These are phyloP conservation scores for Leishmania tropica DNA, from an alignment of 208 protist genomes.

Conservation along the genomic window DNA sequence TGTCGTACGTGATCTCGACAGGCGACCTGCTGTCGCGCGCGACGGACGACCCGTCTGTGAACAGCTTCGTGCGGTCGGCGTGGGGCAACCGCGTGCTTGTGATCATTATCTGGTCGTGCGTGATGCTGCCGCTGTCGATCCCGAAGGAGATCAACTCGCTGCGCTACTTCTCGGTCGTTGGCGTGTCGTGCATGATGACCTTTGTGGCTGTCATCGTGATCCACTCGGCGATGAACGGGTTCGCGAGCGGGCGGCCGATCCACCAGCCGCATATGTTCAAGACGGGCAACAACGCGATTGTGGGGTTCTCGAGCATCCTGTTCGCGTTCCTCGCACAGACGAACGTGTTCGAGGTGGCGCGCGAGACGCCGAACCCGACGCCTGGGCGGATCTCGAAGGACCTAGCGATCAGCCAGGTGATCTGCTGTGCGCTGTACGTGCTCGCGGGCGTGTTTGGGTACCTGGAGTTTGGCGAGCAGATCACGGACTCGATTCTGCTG, in stretches of 20 bases:
- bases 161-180: slow-evolving; percentile 77
- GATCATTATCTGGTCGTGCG: slow-evolving; percentile 58
- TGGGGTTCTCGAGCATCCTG: slow-evolving; percentile 81
- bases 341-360: slow-evolving; percentile 76
- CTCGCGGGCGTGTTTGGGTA: slow-evolving; percentile 81
- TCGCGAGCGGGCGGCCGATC: slow-evolving; percentile 58
- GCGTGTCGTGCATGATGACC: slow-evolving; percentile 72
- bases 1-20: slow-evolving; percentile 85
- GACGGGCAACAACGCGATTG: slow-evolving; percentile 61
- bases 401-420: slow-evolving; percentile 53
- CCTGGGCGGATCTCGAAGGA: slow-evolving; percentile 50
- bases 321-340: slow-evolving; percentile 85
- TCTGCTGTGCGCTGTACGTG: slow-evolving; percentile 76
- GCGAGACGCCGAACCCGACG: slow-evolving; percentile 58
- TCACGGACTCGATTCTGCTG: slow-evolving; percentile 64
- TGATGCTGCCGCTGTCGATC: slow-evolving; percentile 82
- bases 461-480: slow-evolving; percentile 65
- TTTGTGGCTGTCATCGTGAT: slow-evolving; percentile 80
- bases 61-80: slow-evolving; percentile 39
- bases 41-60: slow-evolving; percentile 41
- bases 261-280: slow-evolving; percentile 60
- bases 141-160: slow-evolving; percentile 88
- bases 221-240: slow-evolving; percentile 60
- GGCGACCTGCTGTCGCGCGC: slow-evolving; percentile 60
- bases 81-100: slow-evolving; percentile 68